Evolutionary conservation across 257 asterid genomes (phyloP), one percentile per base, ranked within the genome.

Genomic region (Capsicum pubescens): DNA sequence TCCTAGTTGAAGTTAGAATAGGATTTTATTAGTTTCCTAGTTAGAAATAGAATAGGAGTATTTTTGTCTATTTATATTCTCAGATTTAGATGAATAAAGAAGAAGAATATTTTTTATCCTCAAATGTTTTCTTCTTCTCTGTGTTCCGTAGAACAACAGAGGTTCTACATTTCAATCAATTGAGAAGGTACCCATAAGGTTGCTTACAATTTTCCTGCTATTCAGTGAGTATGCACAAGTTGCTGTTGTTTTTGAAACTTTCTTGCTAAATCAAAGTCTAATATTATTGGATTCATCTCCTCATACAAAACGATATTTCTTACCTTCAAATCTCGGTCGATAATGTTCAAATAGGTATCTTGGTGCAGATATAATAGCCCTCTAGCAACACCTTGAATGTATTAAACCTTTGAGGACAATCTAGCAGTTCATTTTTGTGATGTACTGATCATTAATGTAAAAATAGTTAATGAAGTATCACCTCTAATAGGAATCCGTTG

Each of bases 181-280:
- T 26, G 32, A 26, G 32, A 26, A 26, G 32, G 32, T 26, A 26
- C 32, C 32, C 35, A 32, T 66, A 52, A 21, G 21, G 81, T 48
- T 0, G 48, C 86, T 82, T 76, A 87, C 90, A 70, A 85, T 46
- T 88, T 87, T 81, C 90, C 88, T 21, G 84, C 82, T 26, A 87
- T 78, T 58, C 90, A 82, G 63, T 81, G 81, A n/a, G 88, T 87
- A 44, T 74, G 82, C 72, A 81, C 85, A 36, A 77, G 83, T 14
- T 84, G 63, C 64, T 71, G 84, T 15, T 81, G 84, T 77, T 66
- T 86, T 8, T 74, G 84, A 39, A 87, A 85, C 0, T 85, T 83
- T 67, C 90, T 83, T 80, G 90, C 90, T 82, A 83, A 70, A 26
- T 88, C 90, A 26, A 87, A 87, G 60, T 87, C 90, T 0, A 87